A percentile compares a stretch with the other conserved stretches of the same genome.
Evolutionary conservation across 2,329 filamentous ascomycete species (phyloP).

Genomic region (Colletotrichum melonis): DNA sequence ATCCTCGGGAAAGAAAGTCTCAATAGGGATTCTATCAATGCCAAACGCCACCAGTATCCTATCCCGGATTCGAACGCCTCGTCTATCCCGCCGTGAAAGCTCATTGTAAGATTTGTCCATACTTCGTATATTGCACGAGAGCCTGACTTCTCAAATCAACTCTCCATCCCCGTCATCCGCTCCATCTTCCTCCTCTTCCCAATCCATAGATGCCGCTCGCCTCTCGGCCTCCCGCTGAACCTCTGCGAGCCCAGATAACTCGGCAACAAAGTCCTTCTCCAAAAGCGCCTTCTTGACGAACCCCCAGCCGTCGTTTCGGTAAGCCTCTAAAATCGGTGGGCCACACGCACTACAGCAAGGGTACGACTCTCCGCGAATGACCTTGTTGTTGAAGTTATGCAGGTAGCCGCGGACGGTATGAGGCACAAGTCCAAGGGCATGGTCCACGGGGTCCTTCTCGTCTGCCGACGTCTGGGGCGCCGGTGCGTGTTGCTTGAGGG

Average conservation of each 20-base stretch:
- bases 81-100: constrained; percentile 1
- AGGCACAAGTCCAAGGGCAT: constrained; percentile 77
- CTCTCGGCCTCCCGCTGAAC: constrained; percentile 71
- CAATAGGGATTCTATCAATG: neutral
- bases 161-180: constrained; percentile 67
- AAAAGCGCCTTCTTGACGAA: constrained; percentile 81
- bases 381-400: constrained; percentile 77
- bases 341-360: constrained; percentile 87
- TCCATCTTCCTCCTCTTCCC: constrained; percentile 68
- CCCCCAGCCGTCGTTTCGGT: constrained; percentile 76
- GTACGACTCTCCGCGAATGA: constrained; percentile 80
- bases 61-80: neutral
- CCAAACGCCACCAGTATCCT: neutral
- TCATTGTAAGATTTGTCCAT: neutral
- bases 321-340: constrained; percentile 74
- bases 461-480: constrained; percentile 62
- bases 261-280: constrained; percentile 82
- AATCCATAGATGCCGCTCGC: constrained; percentile 66
- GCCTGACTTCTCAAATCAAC: constrained; percentile 47
- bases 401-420: constrained; percentile 86
- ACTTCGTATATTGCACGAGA: neutral
- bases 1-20: neutral
- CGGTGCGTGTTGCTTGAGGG: constrained; percentile 71
- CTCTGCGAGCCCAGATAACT: constrained; percentile 79
- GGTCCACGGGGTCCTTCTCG: constrained; percentile 66